Conservation (phyloP, 73 alveolate species). For the Stentor roeselii region DNA sequence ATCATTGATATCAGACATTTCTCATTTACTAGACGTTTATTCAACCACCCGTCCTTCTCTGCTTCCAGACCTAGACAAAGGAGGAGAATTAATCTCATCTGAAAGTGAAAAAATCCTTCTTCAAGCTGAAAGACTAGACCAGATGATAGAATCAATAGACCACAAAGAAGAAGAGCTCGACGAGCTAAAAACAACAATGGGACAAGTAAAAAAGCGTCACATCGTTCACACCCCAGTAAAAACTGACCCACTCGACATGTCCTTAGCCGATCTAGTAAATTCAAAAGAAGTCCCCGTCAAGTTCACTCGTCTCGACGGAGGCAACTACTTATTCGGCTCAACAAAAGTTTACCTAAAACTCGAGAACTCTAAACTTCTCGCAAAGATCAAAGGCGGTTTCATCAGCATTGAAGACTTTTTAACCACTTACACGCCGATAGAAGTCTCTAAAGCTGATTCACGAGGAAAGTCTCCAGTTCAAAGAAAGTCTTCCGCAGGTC, state of each 20-base stretch:
- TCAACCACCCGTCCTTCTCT: neutral
- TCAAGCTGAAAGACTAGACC: constrained; percentile 10
- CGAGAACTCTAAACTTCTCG: neutral
- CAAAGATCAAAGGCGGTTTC: constrained; percentile 29
- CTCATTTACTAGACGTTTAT: neutral
- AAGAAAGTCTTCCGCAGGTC: too few relatives aligned
- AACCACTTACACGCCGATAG: constrained; percentile 30
- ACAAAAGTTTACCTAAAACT: constrained; percentile 27
- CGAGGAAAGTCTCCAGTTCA: too few relatives aligned
- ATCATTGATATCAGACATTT: neutral
- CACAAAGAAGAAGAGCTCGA: neutral
- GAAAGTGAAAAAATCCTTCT: constrained; percentile 18
- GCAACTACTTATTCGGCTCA: constrained; percentile 31
- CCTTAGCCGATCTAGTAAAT: neutral
- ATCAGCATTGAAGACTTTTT: constrained; percentile 29
- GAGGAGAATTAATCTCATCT: neutral
- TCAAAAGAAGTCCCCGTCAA: neutral
- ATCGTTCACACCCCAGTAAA: neutral
- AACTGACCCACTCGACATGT: neutral
- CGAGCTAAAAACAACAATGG: neutral
- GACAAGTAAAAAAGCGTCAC: constrained; percentile 7
- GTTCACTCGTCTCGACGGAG: constrained; percentile 24
- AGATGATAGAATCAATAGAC: neutral
- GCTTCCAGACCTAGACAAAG: neutral
- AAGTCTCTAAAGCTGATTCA: constrained; percentile 33